These are phyloP conservation scores for Boletus reticulatus DNA, from an alignment of 768 basidiomycete genomes.

Conservation along the genomic window DNA sequence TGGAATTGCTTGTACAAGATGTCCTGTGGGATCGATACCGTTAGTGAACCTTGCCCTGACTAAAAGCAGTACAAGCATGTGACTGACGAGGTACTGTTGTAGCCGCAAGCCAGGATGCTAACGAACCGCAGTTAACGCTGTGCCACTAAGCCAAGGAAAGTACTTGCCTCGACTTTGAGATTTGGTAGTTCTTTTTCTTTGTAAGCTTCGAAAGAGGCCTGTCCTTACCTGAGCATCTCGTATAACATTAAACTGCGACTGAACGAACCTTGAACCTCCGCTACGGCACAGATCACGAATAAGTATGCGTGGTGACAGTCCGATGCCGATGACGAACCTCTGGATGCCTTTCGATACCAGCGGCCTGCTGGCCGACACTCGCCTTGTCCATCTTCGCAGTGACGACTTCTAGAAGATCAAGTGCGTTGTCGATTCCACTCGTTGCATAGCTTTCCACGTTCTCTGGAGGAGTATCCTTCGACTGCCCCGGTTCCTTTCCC, in stretches of 20 bases:
- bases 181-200: constrained; percentile 82
- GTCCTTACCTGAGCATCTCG: constrained; percentile 7
- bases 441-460: constrained; percentile 72
- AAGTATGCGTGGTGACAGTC: constrained; percentile 3
- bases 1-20: constrained; percentile 93
- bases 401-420: constrained; percentile 86
- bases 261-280: constrained; percentile 78
- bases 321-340: constrained; percentile 56
- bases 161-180: constrained; percentile 65
- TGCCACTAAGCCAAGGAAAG: not conserved
- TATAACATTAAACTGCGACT: not conserved
- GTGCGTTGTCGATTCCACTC: constrained; percentile 86
- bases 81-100: constrained; percentile 79
- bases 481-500: constrained; percentile 24
- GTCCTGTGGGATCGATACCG: constrained; percentile 47
- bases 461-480: constrained; percentile 28
- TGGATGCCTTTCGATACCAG: constrained; percentile 85
- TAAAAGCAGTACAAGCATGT: not conserved
- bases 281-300: constrained; percentile 37
- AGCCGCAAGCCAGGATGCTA: constrained; percentile 88
- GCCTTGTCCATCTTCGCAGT: constrained; percentile 94
- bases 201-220: constrained; percentile 91
- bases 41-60: constrained; percentile 1
- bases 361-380: constrained; percentile 83
- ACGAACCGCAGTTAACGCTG: constrained; percentile 10